Evolutionary conservation across 805 yeast genomes (phyloP), one percentile per base, ranked within the genome.

Genomic region (Candida koratica): DNA sequence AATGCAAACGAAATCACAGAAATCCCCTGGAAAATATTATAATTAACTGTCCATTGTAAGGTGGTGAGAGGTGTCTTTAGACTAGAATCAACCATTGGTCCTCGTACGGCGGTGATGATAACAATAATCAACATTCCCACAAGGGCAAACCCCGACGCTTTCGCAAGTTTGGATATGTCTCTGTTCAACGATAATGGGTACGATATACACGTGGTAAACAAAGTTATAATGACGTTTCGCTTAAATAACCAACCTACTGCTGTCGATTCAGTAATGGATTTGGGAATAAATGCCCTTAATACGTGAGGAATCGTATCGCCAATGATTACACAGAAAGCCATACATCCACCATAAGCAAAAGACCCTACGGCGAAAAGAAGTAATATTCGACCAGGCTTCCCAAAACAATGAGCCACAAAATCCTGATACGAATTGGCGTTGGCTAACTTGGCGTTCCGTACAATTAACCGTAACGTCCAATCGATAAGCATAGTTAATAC

Each of bases 221-320:
- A 27, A 1, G 78, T 58, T 26, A 90, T 89, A 15, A 88, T 71
- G n/a, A 77, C 64, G 47, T 83, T 80, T 45, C 97, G 64, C 27
- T 73, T 67, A 36, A 85, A 69, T 3, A 86, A 36, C 60, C 83
- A 71, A 6, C 48, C 46, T 12, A 40, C 29, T 4, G 28, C 38
- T 10, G 55, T 32, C 4, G 62, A 45, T 12, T 46, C 57, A 8
- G 67, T 59, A 3, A 69, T 49, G 12, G 67, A 56, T 11, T 47
- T 42, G 0, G 84, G 81, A 40, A 86, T 71, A 22, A 86, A 54
- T 3, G 87, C 75, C 38, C 77, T 64, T 32, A 90, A 56, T 4
- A 89, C 96, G 56, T 87, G 96, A 0, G 97, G 97, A 23, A 90
- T 79, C 0, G 96, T 84, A 52, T 89, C 97, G 14, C 97, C 97